A percentile compares a stretch with the other conserved stretches of the same genome.
Evolutionary conservation across 75 land plant genomes (phyloP).

Genomic region (Pinus tabuliformis): DNA sequence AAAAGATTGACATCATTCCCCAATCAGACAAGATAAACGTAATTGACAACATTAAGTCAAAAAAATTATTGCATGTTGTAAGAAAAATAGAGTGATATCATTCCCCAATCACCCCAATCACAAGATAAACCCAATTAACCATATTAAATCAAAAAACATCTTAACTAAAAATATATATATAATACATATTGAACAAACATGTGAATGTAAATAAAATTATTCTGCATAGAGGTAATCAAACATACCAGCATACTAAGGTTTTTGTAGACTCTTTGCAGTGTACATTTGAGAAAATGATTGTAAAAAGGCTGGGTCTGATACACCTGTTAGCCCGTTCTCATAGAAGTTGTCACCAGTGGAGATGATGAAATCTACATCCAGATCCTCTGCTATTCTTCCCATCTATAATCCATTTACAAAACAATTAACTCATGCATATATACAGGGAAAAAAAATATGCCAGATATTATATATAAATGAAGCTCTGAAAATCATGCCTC

Average conservation of each 20-base stretch:
- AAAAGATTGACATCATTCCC: too few species aligned
- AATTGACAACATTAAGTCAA: too few species aligned
- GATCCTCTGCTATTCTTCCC: conserved; percentile 65
- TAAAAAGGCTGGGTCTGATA: conserved; percentile 47
- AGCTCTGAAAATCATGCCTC: conserved; percentile 17
- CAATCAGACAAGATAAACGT: too few species aligned
- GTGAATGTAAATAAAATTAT: not conserved
- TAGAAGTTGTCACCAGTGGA: conserved; percentile 94
- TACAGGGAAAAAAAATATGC: too few species aligned
- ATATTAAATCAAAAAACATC: too few species aligned
- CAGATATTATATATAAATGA: too few species aligned
- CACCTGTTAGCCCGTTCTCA: conserved; percentile 51
- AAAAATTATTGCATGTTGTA: too few species aligned
- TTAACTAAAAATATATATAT: too few species aligned
- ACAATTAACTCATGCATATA: too few species aligned
- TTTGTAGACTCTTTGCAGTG: conserved; percentile 83
- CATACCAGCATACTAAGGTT: conserved; percentile 76
- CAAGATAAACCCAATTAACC: too few species aligned
- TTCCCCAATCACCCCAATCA: too few species aligned
- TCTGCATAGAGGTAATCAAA: not conserved
- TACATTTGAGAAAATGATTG: conserved; percentile 69
- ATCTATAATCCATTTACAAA: conserved; percentile 44
- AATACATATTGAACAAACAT: not conserved
- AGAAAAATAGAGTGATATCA: too few species aligned
- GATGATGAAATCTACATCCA: conserved; percentile 69